Base-by-base conservation (phyloP, 2,329 filamentous ascomycete genomes). In the Fusarium caatingaense region DNA sequence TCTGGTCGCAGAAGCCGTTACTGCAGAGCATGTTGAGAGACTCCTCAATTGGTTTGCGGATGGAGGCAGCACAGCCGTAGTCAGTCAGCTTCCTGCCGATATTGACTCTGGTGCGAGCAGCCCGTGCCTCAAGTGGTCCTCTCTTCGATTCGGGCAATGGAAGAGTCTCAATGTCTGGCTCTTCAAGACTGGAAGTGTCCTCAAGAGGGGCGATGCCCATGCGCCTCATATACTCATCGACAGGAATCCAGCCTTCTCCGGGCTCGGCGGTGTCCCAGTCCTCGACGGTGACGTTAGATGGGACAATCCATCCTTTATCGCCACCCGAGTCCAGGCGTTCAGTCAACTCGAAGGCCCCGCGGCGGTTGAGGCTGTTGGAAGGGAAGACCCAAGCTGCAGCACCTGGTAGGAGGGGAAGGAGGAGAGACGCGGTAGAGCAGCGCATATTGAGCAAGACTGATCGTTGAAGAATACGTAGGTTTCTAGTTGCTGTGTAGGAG, bases 111-210 rank as follows among this genome's bases (percentile, higher is more conserved):
- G 42, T 45, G 1, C 15, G 6, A 45, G 10, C 21, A 0, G 20
- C 42, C 0, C 16, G 16, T 1, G 4, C 15, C 7, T 10, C 10
- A 1, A 25, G 20, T 3, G 8, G 1, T 3, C 15, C 42, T 12
- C 15, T 45, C 10, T 45, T 45, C 4, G 16, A 1, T 6, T 8
- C 9, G 9, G 42, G 21, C 5, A 45, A 25, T 3, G 16, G 21
- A 5, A n/a, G 21, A 23, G 21, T 8, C 6, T 45, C 42, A 2
- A 45, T 45, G 5, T n/a, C 34, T 11, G 5, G 16, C 25, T 45
- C 42, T 25, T 25, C 42, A n/a, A 25, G 42, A 12, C 9, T 18
- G 13, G 42, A n/a, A 25, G 6, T 18, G 9, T 25, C 42, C 10
- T 45, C 42, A 0, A 45, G 42, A 4, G 16, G 42, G 10, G 21